phyloP scores from a whole-genome alignment of 306 rosid genomes.

The Cucumis sativus region DNA sequence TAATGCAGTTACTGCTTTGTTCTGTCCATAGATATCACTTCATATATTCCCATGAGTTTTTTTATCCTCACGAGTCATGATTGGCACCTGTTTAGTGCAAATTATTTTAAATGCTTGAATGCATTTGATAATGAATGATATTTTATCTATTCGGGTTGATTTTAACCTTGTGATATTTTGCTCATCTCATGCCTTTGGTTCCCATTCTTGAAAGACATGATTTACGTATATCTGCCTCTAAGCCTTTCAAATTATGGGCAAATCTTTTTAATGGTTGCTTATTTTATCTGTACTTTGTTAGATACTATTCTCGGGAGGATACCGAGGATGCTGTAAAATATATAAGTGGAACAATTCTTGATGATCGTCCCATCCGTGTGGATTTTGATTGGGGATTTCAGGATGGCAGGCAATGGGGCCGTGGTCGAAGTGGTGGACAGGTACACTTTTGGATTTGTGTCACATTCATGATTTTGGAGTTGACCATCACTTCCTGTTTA shows the following conservation, averaged over 20 bases:
- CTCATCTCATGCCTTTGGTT: not conserved
- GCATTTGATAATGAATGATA: not conserved
- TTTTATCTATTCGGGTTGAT: not conserved
- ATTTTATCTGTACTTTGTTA: slow-evolving; percentile 8
- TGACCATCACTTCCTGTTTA: slow-evolving; percentile 3
- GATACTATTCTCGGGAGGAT: slow-evolving; percentile 92
- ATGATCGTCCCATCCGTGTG: slow-evolving; percentile 98
- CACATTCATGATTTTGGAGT: not conserved
- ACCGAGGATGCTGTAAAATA: slow-evolving; percentile 90
- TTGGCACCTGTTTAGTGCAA: not conserved
- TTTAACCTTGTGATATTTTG: not conserved
- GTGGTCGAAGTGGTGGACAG: slow-evolving; percentile 99
- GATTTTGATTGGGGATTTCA: slow-evolving; percentile 99
- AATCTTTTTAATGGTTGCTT: not conserved
- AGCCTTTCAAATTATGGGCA: not conserved
- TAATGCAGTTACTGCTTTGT: not conserved
- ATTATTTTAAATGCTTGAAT: not conserved
- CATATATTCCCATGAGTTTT: not conserved
- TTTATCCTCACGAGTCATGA: not conserved
- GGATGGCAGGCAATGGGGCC: slow-evolving; percentile 99
- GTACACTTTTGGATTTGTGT: slow-evolving; percentile 19
- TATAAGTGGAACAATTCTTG: slow-evolving; percentile 91
- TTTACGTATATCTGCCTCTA: not conserved
- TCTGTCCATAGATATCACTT: not conserved
- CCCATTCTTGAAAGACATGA: not conserved